phyloP scores from a whole-genome alignment of 2,329 filamentous ascomycete species.

The Colletotrichum sp. region DNA sequence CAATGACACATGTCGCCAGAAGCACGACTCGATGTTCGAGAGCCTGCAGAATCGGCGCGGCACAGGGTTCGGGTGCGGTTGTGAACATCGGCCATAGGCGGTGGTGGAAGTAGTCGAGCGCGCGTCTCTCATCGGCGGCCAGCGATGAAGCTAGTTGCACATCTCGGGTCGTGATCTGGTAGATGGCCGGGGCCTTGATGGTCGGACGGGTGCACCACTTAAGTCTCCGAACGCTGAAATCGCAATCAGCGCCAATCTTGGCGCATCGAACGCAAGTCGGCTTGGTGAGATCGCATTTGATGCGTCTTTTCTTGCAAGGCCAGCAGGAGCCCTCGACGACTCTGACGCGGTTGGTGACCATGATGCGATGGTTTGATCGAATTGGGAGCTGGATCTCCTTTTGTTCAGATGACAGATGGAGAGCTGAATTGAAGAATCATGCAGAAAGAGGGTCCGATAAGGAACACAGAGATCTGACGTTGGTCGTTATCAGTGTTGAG shows the following conservation, averaged over 20 bases:
- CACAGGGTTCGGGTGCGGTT: conserved; percentile 31
- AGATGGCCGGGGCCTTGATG: conserved; percentile 32
- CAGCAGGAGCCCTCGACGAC: conserved; percentile 41
- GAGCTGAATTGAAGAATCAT: not conserved
- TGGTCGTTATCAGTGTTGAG: not conserved
- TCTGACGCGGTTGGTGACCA: not conserved
- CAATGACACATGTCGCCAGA: conserved; percentile 34
- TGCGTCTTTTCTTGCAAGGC: conserved; percentile 36
- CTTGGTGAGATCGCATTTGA: conserved; percentile 38
- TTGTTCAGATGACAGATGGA: not conserved
- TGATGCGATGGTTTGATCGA: not conserved
- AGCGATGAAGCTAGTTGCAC: conserved; percentile 24
- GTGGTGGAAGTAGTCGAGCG: conserved; percentile 35
- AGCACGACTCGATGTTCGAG: conserved; percentile 36
- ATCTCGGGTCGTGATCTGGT: conserved; percentile 30
- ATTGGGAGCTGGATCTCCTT: not conserved
- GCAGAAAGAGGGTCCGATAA: not conserved
- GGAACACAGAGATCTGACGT: not conserved
- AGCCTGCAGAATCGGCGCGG: conserved; percentile 32
- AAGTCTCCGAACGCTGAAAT: conserved; percentile 42
- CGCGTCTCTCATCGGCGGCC: conserved; percentile 31
- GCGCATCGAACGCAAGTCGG: conserved; percentile 37
- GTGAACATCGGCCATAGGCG: conserved; percentile 36
- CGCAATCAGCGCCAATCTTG: conserved; percentile 16
- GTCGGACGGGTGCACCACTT: conserved; percentile 45